Evolutionary conservation across 768 basidiomycete species (phyloP).

Genomic region (Wakefieldia striispora): DNA sequence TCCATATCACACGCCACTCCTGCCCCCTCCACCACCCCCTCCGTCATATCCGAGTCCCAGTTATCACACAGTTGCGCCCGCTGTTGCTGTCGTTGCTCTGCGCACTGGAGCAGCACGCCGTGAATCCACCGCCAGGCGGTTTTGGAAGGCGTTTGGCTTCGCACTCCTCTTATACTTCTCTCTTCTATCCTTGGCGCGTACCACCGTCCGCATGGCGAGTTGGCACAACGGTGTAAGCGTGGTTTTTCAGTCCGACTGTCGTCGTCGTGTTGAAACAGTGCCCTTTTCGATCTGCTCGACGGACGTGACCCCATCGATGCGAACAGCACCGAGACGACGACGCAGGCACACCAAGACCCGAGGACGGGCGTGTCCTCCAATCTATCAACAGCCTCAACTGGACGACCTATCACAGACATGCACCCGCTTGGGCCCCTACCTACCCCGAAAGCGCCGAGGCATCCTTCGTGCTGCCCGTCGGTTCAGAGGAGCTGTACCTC

Average conservation of each 20-base stretch:
- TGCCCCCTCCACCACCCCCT: constrained; percentile 1
- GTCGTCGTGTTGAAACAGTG: neutral
- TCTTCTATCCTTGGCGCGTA: neutral
- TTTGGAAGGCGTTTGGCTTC: constrained; percentile 12
- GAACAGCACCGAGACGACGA: neutral
- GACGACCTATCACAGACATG: constrained; percentile 7
- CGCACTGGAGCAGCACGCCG: neutral
- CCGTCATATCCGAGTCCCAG: constrained; percentile 11
- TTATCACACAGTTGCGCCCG: neutral
- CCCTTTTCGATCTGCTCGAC: no score
- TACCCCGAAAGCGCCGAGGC: constrained; percentile 19
- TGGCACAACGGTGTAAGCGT: neutral
- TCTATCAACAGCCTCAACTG: constrained; percentile 14
- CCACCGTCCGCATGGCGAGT: constrained; percentile 1
- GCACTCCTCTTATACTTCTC: constrained; percentile 14
- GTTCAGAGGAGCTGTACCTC: constrained; percentile 32
- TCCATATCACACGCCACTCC: constrained; percentile 10
- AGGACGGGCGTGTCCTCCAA: constrained; percentile 18
- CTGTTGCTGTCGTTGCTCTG: no score
- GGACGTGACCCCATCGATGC: no score
- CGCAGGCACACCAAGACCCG: constrained; percentile 5
- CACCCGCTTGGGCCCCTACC: constrained; percentile 15
- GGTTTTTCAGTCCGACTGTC: neutral
- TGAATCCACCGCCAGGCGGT: constrained; percentile 7
- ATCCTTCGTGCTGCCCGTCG: constrained; percentile 30